Evolutionary conservation across 2,329 filamentous ascomycete genomes (phyloP).

Genomic region (Penicillium oxalicum): DNA sequence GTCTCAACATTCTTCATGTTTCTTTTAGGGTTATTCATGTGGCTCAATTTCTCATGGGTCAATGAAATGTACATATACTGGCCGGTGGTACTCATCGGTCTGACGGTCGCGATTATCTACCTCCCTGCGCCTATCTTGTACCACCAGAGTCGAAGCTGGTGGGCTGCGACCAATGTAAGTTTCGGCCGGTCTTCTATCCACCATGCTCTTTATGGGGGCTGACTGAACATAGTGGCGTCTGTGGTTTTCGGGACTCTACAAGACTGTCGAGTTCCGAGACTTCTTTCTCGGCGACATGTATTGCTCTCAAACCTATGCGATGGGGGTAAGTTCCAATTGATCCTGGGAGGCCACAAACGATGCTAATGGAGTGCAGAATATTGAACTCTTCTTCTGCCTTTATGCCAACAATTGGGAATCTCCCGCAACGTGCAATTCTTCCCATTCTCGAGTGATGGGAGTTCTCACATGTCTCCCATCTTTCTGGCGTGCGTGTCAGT

Average conservation of each 20-base stretch:
- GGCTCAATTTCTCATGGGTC: slow-evolving; percentile 77
- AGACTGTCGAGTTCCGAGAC: slow-evolving; percentile 83
- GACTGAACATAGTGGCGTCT: slow-evolving; percentile 63
- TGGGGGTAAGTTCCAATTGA: slow-evolving; percentile 56
- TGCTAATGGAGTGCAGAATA: slow-evolving; percentile 54
- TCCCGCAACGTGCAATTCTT: slow-evolving; percentile 75
- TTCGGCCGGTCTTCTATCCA: neutral
- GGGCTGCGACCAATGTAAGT: slow-evolving; percentile 77
- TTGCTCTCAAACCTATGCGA: slow-evolving; percentile 86
- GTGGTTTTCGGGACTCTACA: slow-evolving; percentile 76
- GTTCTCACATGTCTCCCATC: slow-evolving; percentile 79
- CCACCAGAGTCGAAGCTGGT: slow-evolving; percentile 73
- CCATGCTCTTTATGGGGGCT: neutral
- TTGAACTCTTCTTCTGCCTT: slow-evolving; percentile 89
- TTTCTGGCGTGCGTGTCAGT: slow-evolving; percentile 87
- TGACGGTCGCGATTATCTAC: slow-evolving; percentile 65
- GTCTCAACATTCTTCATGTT: slow-evolving; percentile 81
- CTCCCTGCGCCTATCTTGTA: slow-evolving; percentile 70
- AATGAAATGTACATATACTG: slow-evolving; percentile 75
- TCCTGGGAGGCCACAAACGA: neutral
- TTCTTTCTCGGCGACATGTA: slow-evolving; percentile 98
- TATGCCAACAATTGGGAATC: slow-evolving; percentile 74
- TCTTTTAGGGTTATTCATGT: slow-evolving; percentile 69
- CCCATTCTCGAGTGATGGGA: slow-evolving; percentile 72
- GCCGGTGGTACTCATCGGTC: slow-evolving; percentile 68